A percentile compares a stretch with the other conserved stretches of the same genome.
These are phyloP conservation scores for Kodamaea sagamina DNA, from an alignment of 805 yeast genomes.

Conservation along the genomic window DNA sequence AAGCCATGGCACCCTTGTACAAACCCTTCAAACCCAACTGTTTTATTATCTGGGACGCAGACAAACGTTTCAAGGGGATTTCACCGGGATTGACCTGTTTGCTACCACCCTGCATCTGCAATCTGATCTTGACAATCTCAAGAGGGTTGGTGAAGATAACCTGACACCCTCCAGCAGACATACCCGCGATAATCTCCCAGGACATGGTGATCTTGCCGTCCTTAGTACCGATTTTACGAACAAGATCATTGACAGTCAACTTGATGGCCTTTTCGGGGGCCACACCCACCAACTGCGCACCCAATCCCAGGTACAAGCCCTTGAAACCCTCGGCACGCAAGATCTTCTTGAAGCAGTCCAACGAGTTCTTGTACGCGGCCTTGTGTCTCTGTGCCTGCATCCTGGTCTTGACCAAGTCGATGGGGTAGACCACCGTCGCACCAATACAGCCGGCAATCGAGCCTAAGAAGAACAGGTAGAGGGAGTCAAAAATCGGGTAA, in stretches of 20 bases:
- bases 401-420: constrained; percentile 92
- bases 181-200: constrained; percentile 86
- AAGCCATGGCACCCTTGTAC: constrained; percentile 89
- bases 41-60: constrained; percentile 72
- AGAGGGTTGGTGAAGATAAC: constrained; percentile 94
- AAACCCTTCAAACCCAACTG: constrained; percentile 82
- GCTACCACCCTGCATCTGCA: constrained; percentile 87
- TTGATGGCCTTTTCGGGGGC: constrained; percentile 99
- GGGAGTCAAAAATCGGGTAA: constrained; percentile 63
- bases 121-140: constrained; percentile 91
- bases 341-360: constrained; percentile 84
- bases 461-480: constrained; percentile 85
- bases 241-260: constrained; percentile 87
- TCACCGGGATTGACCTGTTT: constrained; percentile 40
- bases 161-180: constrained; percentile 94
- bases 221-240: constrained; percentile 67
- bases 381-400: constrained; percentile 92
- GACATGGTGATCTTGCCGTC: constrained; percentile 47
- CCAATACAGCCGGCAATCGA: constrained; percentile 97
- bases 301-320: constrained; percentile 90
- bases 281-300: constrained; percentile 94
- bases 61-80: constrained; percentile 44
- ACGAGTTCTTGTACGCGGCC: constrained; percentile 71
- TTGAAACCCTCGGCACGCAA: constrained; percentile 72
- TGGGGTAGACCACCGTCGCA: constrained; percentile 97